Evolutionary conservation across 2,329 filamentous ascomycete species (phyloP).

Genomic region (Alternaria atra): DNA sequence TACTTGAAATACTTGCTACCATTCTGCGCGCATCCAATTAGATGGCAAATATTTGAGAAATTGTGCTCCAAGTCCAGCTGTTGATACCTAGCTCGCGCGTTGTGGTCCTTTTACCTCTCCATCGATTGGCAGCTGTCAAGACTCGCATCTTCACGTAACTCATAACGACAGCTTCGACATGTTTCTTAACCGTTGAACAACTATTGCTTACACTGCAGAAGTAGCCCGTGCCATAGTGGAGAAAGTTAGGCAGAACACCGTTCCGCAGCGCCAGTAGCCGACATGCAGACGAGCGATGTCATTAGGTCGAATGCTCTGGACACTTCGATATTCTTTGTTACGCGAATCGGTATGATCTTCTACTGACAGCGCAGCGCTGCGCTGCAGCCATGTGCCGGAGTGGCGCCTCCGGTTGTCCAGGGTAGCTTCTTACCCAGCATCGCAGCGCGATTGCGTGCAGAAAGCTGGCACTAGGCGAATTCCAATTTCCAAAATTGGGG

Average conservation of each 20-base stretch:
- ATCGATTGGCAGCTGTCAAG: conserved; percentile 21
- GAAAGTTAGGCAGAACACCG: conserved; percentile 31
- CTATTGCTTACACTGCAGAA: conserved; percentile 34
- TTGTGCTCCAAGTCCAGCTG: conserved; percentile 1
- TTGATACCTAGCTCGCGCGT: conserved; percentile 37
- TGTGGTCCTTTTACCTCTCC: conserved; percentile 25
- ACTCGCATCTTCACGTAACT: background rate
- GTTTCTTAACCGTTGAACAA: conserved; percentile 16
- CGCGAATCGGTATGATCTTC: background rate
- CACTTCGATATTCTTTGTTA: conserved; percentile 6
- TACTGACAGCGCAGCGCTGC: conserved; percentile 16
- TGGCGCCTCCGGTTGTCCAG: conserved; percentile 17
- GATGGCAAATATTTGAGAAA: background rate
- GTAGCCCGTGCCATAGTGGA: conserved; percentile 27
- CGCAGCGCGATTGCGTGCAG: conserved; percentile 20
- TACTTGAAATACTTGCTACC: background rate
- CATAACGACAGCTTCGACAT: background rate
- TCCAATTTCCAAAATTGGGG: conserved; percentile 35
- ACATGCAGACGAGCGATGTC: conserved; percentile 27
- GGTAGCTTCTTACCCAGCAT: conserved; percentile 19
- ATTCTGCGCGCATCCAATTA: background rate
- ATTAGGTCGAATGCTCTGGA: conserved; percentile 15
- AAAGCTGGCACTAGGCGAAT: conserved; percentile 21
- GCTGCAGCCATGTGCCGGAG: conserved; percentile 17
- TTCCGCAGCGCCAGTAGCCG: conserved; percentile 24